A percentile compares a stretch with the other conserved stretches of the same genome.
Conservation (phyloP, 2,329 filamentous ascomycete genomes). For the Pseudogymnoascus sp. region DNA sequence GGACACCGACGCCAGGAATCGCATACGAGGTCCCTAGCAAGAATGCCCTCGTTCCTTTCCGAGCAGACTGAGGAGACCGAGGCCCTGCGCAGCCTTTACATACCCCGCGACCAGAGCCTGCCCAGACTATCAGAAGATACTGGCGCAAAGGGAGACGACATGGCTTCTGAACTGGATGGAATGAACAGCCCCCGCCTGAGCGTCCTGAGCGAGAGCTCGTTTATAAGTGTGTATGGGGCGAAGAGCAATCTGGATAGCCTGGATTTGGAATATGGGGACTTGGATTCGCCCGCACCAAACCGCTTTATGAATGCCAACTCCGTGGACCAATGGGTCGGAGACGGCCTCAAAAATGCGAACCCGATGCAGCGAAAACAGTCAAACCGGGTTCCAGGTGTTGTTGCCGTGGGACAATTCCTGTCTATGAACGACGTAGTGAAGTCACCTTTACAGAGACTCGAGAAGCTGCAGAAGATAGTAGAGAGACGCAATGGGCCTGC, state of each 20-base stretch:
- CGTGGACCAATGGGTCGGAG: conserved; percentile 22
- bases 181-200: conserved; percentile 53
- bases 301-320: conserved; percentile 1
- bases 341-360: conserved; percentile 20
- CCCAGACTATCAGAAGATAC: conserved; percentile 39
- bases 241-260: conserved; percentile 23
- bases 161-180: conserved; percentile 22
- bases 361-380: conserved; percentile 22
- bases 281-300: not conserved
- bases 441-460: conserved; percentile 45
- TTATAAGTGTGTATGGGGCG: conserved; percentile 54
- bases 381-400: conserved; percentile 2
- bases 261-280: conserved; percentile 1
- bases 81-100: conserved; percentile 51
- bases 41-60: conserved; percentile 59
- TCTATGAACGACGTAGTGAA: conserved; percentile 41
- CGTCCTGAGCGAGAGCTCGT: conserved; percentile 59
- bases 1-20: conserved; percentile 20
- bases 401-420: conserved; percentile 30
- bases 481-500: conserved; percentile 11
- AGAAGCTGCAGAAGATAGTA: conserved; percentile 35
- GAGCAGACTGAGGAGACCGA: conserved; percentile 52
- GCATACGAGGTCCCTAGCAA: conserved; percentile 35
- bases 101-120: conserved; percentile 39
- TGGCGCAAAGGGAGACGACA: conserved; percentile 24